These are phyloP conservation scores for Podila verticillata DNA, from an alignment of 192 early-diverging fungal genomes.

Conservation along the genomic window DNA sequence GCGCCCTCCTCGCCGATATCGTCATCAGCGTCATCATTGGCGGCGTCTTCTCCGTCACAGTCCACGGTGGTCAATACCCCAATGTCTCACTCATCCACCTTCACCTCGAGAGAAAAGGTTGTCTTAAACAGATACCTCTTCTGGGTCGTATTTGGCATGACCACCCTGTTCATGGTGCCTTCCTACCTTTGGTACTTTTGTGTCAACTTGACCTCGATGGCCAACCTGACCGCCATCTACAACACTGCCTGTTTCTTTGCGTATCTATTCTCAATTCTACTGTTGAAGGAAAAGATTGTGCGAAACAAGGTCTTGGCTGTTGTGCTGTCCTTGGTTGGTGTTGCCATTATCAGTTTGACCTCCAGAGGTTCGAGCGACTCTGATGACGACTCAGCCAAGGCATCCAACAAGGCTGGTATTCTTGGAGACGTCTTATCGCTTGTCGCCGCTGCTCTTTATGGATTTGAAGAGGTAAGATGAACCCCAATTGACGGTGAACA, in stretches of 20 bases:
- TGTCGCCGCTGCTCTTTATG: constrained; percentile 71
- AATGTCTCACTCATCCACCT: neutral
- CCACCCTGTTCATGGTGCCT: constrained; percentile 69
- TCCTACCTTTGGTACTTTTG: constrained; percentile 86
- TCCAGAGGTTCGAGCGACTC: neutral
- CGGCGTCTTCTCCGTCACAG: neutral
- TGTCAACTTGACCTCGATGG: constrained; percentile 76
- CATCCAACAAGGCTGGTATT: neutral
- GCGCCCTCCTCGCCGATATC: neutral
- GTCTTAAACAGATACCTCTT: constrained; percentile 25
- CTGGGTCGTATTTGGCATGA: constrained; percentile 50
- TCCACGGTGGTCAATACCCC: constrained; percentile 2
- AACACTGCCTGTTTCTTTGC: constrained; percentile 87
- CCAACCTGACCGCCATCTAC: constrained; percentile 84
- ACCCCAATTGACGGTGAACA: too few relatives aligned
- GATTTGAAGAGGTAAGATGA: constrained; percentile 71
- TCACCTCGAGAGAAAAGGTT: constrained; percentile 20
- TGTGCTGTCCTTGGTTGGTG: constrained; percentile 72
- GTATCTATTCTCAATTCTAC: constrained; percentile 78
- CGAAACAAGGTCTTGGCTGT: constrained; percentile 71
- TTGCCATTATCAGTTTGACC: constrained; percentile 70
- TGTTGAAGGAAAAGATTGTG: constrained; percentile 73
- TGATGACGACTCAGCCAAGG: constrained; percentile 9
- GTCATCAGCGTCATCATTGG: neutral
- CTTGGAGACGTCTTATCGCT: constrained; percentile 70